A percentile compares a stretch with the other conserved stretches of the same genome.
Evolutionary conservation across 2,329 filamentous ascomycete species (phyloP).

Genomic region (Aspergillus arachidicola): DNA sequence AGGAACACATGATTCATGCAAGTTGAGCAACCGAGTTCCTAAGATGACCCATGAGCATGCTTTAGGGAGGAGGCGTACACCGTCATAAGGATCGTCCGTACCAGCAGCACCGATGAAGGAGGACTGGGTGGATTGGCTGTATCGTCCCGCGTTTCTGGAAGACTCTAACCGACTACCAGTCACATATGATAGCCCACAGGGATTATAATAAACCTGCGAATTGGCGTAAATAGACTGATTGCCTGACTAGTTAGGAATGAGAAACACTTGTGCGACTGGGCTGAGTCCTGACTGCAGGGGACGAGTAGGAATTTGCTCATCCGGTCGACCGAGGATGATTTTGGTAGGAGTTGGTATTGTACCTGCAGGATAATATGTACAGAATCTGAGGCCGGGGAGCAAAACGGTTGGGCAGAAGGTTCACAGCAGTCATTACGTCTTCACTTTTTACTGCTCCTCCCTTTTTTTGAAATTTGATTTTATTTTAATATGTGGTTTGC

Average conservation of each 20-base stretch:
- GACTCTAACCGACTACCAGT: slow-evolving; percentile 4
- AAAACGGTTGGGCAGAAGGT: not conserved
- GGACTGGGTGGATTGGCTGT: not conserved
- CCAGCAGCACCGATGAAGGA: not conserved
- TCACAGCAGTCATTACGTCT: not conserved
- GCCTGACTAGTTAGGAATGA: not conserved
- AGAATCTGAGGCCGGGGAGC: not conserved
- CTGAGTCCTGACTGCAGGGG: slow-evolving; percentile 9
- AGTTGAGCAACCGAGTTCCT: not conserved
- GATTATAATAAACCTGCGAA: not conserved
- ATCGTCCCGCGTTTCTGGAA: not conserved
- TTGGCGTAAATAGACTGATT: not conserved
- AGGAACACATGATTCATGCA: not conserved
- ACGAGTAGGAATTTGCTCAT: not conserved
- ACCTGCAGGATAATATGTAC: slow-evolving; percentile 13
- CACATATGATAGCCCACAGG: slow-evolving; percentile 15
- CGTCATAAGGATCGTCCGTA: not conserved
- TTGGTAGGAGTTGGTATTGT: slow-evolving; percentile 1
- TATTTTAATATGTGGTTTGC: not conserved
- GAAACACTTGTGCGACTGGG: slow-evolving; percentile 13
- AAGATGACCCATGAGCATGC: not conserved
- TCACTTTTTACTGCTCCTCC: not conserved
- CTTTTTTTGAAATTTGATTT: not conserved
- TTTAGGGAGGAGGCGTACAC: not conserved
- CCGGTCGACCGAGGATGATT: slow-evolving; percentile 6